Evolutionary conservation across 768 basidiomycete genomes (phyloP).

Genomic region (Zangia roseola): DNA sequence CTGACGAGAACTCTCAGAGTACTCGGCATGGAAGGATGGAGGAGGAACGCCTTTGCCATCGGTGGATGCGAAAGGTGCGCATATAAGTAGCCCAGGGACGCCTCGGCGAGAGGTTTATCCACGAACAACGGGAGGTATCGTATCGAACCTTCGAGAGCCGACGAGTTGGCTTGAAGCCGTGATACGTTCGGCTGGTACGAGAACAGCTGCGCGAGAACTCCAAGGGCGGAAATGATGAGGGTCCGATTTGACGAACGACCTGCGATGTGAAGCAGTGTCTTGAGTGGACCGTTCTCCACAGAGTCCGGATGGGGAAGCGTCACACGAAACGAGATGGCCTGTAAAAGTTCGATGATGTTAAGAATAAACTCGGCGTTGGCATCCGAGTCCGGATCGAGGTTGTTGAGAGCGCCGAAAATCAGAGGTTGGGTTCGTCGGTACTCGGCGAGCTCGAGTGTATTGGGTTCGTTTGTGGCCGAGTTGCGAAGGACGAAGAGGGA

Average conservation of each 20-base stretch:
- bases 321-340: constrained; percentile 53
- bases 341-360: constrained; percentile 69
- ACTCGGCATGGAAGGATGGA: constrained; percentile 66
- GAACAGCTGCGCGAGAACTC: constrained; percentile 59
- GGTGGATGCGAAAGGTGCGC: constrained; percentile 69
- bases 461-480: constrained; percentile 66
- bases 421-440: constrained; percentile 65
- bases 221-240: constrained; percentile 65
- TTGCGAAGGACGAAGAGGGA: constrained; percentile 88
- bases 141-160: constrained; percentile 61
- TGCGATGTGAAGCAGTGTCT: constrained; percentile 53
- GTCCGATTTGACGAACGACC: constrained; percentile 68
- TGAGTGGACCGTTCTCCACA: constrained; percentile 50
- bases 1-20: constrained; percentile 67
- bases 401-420: constrained; percentile 61
- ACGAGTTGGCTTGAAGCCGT: constrained; percentile 54
- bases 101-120: constrained; percentile 69
- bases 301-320: constrained; percentile 35
- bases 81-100: constrained; percentile 73
- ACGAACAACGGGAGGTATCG: constrained; percentile 70
- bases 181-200: constrained; percentile 56
- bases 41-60: constrained; percentile 75
- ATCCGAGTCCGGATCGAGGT: constrained; percentile 60
- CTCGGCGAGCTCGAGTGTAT: constrained; percentile 56
- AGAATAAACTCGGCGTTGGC: constrained; percentile 71